phyloP scores from a whole-genome alignment of 1,284 basidiomycete species.

The Ceratobasidium sp. region DNA sequence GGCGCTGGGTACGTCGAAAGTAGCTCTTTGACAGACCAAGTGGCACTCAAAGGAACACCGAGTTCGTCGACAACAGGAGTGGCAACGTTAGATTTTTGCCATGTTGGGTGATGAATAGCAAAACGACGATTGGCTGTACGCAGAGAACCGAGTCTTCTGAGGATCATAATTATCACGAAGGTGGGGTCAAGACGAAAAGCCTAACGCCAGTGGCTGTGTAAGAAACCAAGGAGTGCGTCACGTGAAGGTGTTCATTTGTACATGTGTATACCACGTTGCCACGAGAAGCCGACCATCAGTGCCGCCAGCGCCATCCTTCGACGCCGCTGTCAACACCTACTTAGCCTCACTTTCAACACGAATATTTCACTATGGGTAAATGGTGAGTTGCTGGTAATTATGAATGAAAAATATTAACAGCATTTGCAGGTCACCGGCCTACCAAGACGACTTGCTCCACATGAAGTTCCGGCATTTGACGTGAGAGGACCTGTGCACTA shows the following conservation, averaged over 20 bases:
- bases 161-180: neutral
- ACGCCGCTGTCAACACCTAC: neutral
- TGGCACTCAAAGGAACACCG: constrained; percentile 70
- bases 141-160: neutral
- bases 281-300: constrained; percentile 36
- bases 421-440: constrained; percentile 36
- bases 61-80: constrained; percentile 59
- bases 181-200: neutral
- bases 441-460: constrained; percentile 40
- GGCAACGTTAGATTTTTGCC: constrained; percentile 46
- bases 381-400: constrained; percentile 16
- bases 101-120: neutral
- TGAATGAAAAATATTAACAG: neutral
- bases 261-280: constrained; percentile 8
- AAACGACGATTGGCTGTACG: constrained; percentile 3
- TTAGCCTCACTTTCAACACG: neutral
- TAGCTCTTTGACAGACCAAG: constrained; percentile 79
- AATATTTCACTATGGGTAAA: constrained; percentile 30
- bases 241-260: no score
- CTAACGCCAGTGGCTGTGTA: neutral
- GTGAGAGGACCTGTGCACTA: constrained; percentile 19
- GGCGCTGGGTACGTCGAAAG: constrained; percentile 79
- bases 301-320: constrained; percentile 27
- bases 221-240: constrained; percentile 4
- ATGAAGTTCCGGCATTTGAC: constrained; percentile 42